phyloP scores from a whole-genome alignment of 306 rosid genomes.

The Trifolium repens region DNA sequence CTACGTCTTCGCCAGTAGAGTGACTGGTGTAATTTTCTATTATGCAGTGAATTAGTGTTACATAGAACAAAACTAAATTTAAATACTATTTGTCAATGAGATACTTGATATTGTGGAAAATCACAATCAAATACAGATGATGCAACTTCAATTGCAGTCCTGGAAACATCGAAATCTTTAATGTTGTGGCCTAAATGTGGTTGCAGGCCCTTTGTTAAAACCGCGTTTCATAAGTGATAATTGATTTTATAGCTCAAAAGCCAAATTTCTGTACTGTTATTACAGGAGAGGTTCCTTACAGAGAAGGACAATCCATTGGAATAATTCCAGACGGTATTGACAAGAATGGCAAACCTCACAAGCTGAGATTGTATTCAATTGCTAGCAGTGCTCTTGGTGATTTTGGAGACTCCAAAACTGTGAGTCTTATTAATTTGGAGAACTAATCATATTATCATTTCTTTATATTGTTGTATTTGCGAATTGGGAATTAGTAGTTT shows the following conservation, averaged over 20 bases:
- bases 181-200: background rate
- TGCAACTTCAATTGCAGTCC: background rate
- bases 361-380: slow-evolving; percentile 85
- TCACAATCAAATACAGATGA: background rate
- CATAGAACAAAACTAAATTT: background rate
- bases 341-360: slow-evolving; percentile 95
- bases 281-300: slow-evolving; percentile 92
- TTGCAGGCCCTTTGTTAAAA: background rate
- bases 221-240: background rate
- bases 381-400: slow-evolving; percentile 95
- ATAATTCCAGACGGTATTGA: slow-evolving; percentile 81
- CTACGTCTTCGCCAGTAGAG: background rate
- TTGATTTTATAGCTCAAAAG: background rate
- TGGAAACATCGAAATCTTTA: background rate
- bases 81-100: background rate
- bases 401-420: slow-evolving; percentile 93
- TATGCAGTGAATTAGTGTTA: background rate
- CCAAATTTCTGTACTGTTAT: background rate
- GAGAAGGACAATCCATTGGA: slow-evolving; percentile 97
- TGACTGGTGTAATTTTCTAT: background rate
- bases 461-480: background rate
- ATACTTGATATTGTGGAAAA: background rate
- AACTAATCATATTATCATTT: background rate
- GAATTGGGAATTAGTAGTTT: background rate
- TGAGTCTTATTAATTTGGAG: slow-evolving; percentile 42